Evolutionary conservation across 73 alveolate species (phyloP).

Genomic region (Diophrys sp.): DNA sequence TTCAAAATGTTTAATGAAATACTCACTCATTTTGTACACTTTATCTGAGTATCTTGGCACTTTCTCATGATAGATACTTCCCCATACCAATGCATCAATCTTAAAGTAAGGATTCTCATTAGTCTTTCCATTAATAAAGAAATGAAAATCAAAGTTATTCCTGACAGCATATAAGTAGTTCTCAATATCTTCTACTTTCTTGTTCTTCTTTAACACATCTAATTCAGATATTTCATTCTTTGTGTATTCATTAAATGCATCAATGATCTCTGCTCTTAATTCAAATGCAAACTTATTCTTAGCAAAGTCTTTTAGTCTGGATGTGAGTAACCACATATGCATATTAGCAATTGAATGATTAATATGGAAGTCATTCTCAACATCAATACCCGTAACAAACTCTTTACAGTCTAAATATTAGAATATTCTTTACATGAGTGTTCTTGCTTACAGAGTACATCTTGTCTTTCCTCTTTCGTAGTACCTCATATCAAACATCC

Average conservation of each 20-base stretch:
- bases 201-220: slow-evolving; percentile 70
- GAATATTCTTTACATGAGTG: slow-evolving; percentile 38
- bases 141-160: slow-evolving; percentile 69
- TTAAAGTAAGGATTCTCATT: slow-evolving; percentile 63
- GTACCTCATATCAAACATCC: slow-evolving; percentile 48
- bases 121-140: slow-evolving; percentile 60
- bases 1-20: slow-evolving; percentile 53
- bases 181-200: slow-evolving; percentile 69
- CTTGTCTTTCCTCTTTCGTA: slow-evolving; percentile 39
- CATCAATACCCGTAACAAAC: slow-evolving; percentile 65
- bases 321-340: slow-evolving; percentile 68
- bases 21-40: slow-evolving; percentile 79
- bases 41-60: slow-evolving; percentile 77
- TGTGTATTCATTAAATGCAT: slow-evolving; percentile 46
- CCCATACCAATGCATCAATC: slow-evolving; percentile 82
- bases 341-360: slow-evolving; percentile 70
- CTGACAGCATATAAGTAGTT: slow-evolving; percentile 67
- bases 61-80: slow-evolving; percentile 70
- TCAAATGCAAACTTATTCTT: slow-evolving; percentile 51
- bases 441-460: slow-evolving; percentile 15
- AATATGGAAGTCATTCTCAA: slow-evolving; percentile 81
- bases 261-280: slow-evolving; percentile 42
- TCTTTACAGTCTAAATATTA: slow-evolving; percentile 69
- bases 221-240: slow-evolving; percentile 56
- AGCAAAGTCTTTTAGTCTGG: slow-evolving; percentile 53